Percentiles rank a stretch among this genome's conserved stretches.
These are phyloP conservation scores for Nemania sp. DNA, from an alignment of 2,329 filamentous ascomycete genomes.

Conservation along the genomic window DNA sequence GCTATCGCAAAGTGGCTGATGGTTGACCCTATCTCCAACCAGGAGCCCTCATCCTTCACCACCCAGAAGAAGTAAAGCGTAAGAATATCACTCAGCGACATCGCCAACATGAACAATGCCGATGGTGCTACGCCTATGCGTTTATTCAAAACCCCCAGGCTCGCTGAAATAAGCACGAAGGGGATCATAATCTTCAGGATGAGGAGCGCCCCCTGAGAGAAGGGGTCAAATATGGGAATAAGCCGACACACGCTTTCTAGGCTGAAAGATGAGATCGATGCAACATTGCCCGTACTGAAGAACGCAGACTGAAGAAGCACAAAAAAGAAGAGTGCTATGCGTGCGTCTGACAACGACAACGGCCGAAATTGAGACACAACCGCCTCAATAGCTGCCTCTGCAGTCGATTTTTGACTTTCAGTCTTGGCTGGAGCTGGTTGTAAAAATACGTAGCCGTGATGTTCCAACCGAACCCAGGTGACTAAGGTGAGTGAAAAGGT, in stretches of 20 bases:
- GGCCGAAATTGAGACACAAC: slow-evolving; percentile 56
- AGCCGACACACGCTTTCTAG: slow-evolving; percentile 87
- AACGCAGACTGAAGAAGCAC: slow-evolving; percentile 93
- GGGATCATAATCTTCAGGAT: slow-evolving; percentile 90
- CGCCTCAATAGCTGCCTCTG: slow-evolving; percentile 23
- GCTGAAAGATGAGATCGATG: slow-evolving; percentile 90
- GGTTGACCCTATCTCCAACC: slow-evolving; percentile 95
- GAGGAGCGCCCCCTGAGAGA: slow-evolving; percentile 84
- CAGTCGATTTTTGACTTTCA: slow-evolving; percentile 23
- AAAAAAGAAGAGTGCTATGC: slow-evolving; percentile 92
- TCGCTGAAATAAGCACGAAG: slow-evolving; percentile 89
- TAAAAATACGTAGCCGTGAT: slow-evolving; percentile 64
- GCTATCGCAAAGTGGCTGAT: slow-evolving; percentile 96
- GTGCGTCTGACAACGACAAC: slow-evolving; percentile 78
- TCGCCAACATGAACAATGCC: slow-evolving; percentile 91
- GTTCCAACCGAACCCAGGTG: slow-evolving; percentile 90
- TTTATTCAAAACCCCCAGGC: slow-evolving; percentile 89
- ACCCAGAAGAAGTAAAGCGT: slow-evolving; percentile 98
- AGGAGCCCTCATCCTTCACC: slow-evolving; percentile 93
- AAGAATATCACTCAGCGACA: slow-evolving; percentile 86
- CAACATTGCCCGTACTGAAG: slow-evolving; percentile 95
- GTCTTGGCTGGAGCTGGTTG: slow-evolving; percentile 30
- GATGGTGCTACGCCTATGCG: slow-evolving; percentile 82
- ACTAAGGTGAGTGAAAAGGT: slow-evolving; percentile 81
- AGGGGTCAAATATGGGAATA: slow-evolving; percentile 90